Evolutionary conservation across 139 green algal genomes (phyloP).

Genomic region (Pleodorina starrii): DNA sequence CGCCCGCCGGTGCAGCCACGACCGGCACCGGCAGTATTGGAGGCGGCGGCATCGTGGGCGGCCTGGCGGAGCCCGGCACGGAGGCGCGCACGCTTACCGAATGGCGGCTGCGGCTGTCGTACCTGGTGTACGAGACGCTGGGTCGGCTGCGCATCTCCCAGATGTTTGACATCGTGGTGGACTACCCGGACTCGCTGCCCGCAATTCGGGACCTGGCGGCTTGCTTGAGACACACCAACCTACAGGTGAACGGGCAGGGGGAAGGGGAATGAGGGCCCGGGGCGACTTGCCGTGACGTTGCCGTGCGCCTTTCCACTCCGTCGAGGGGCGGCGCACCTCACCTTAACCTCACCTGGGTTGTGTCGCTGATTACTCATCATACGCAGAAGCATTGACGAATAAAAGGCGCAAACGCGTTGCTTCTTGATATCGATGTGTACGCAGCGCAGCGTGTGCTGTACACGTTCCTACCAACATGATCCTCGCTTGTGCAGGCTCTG

Average conservation of each 20-base stretch:
- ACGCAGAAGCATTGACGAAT: too few relatives aligned
- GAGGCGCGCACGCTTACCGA: slow-evolving; percentile 50
- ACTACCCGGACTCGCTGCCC: slow-evolving; percentile 81
- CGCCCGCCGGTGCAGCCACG: too few relatives aligned
- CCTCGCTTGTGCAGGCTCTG: slow-evolving; percentile 21
- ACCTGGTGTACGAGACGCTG: slow-evolving; percentile 83
- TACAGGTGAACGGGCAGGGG: slow-evolving; percentile 50
- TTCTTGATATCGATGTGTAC: too few relatives aligned
- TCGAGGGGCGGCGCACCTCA: too few relatives aligned
- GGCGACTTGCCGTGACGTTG: too few relatives aligned
- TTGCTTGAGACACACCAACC: slow-evolving; percentile 84
- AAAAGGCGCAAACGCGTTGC: too few relatives aligned
- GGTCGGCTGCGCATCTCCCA: slow-evolving; percentile 74
- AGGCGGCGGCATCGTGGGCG: not conserved
- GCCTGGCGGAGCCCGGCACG: slow-evolving; percentile 32
- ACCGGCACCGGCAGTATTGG: not conserved
- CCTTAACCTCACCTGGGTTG: too few relatives aligned
- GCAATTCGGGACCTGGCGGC: slow-evolving; percentile 77
- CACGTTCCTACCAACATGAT: too few relatives aligned
- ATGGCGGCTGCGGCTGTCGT: slow-evolving; percentile 80
- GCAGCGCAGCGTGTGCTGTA: too few relatives aligned
- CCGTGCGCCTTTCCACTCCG: too few relatives aligned
- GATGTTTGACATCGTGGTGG: slow-evolving; percentile 96
- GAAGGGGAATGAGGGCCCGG: too few relatives aligned
- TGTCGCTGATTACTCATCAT: too few relatives aligned